Evolutionary conservation across 148 eudicot species (phyloP), one percentile per base, ranked within the genome.

Genomic region (Cornus florida): DNA sequence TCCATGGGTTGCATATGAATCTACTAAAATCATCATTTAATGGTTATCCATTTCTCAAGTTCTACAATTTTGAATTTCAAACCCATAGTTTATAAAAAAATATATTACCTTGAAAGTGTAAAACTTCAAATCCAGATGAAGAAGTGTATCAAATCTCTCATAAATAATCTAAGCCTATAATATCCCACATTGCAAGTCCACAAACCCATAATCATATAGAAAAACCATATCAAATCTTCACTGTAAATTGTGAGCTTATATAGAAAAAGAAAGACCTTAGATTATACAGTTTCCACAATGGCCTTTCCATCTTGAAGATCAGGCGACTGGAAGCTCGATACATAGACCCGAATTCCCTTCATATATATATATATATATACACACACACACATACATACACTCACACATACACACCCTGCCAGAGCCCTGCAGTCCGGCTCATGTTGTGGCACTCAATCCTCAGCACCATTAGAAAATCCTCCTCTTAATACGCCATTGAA

Each of bases 261-360:
- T 0, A 7, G 6, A 43, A 43, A 6, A 43, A 2, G 38, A 39
- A 17, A 74, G 57, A 87, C 86, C 84, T 84, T 39, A n/a, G 73
- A 20, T 22, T 28, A 28, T 28, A 80, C 31, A 70, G 81, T 56
- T 23, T 67, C 48, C n/a, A 46, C 53, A 43, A 83, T 56, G 14
- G 17, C 38, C 20, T 23, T 73, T 31, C 77, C 80, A 66, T 35
- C 80, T 19, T 67, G 48, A 60, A 80, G 74, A 81, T 77, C 84
- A 10, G 83, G 79, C 6, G 28, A 28, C 28, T 28, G 0, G 28
- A 1, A 28, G 28, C 28, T 28, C 28, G 28, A 28, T 28, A 28
- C 28, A 28, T 28, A 0, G 1, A 28, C 28, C 28, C 28, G 28
- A 28, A 28, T 28, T 28, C 28, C 28, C 28, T 28, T 28, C 1